Percentiles rank a stretch among this genome's conserved stretches.
Conservation (phyloP, 768 basidiomycete species). For the Termitomyces sp. region DNA sequence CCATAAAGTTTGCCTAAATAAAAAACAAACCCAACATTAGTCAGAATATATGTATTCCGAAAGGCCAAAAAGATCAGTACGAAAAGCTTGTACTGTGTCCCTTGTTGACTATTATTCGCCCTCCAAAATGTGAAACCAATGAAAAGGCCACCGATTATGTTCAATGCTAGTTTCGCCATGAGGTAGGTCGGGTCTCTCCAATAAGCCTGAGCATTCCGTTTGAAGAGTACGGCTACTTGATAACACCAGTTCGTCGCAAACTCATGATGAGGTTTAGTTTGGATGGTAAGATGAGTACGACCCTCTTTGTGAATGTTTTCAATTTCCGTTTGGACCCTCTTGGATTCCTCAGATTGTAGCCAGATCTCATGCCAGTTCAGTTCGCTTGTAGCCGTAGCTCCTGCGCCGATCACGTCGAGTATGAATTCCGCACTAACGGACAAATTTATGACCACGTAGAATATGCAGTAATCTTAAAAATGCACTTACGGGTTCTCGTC, state of each 20-base stretch:
- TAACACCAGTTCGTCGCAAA: constrained; percentile 53
- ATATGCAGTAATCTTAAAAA: not conserved
- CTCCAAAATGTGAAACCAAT: constrained; percentile 66
- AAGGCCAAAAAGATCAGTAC: constrained; percentile 30
- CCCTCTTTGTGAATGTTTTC: constrained; percentile 49
- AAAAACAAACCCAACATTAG: no score
- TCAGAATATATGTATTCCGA: constrained; percentile 5
- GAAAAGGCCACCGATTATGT: constrained; percentile 51
- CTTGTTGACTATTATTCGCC: constrained; percentile 48
- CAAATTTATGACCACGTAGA: not conserved
- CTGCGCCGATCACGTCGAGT: constrained; percentile 74
- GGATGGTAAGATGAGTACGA: constrained; percentile 32
- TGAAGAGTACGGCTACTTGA: constrained; percentile 42
- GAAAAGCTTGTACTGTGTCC: constrained; percentile 65
- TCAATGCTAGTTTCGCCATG: constrained; percentile 54
- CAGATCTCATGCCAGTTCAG: constrained; percentile 61
- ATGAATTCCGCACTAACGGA: constrained; percentile 52
- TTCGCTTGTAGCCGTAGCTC: constrained; percentile 52
- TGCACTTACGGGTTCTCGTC: constrained; percentile 68
- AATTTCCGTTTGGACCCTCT: constrained; percentile 33
- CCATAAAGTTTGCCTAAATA: constrained; percentile 51
- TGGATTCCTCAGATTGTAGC: constrained; percentile 45
- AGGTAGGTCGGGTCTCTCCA: constrained; percentile 62
- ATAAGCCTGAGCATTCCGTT: constrained; percentile 41
- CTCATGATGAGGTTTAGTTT: constrained; percentile 33